phyloP scores from a whole-genome alignment of 495 filamentous ascomycete genomes.

The Aspergillus ellipticus region DNA sequence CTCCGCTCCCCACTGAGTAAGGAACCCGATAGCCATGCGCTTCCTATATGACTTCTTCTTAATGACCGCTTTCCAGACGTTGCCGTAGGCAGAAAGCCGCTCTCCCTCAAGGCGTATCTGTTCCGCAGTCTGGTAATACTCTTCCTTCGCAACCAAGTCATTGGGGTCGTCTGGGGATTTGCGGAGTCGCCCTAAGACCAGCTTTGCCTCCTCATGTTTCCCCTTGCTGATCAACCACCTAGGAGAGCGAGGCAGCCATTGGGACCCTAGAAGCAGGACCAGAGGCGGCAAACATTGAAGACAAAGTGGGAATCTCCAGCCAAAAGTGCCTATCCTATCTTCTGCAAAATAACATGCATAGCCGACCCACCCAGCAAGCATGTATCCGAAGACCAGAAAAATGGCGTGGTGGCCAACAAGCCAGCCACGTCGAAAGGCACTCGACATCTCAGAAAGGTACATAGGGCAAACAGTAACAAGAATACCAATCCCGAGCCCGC shows the following conservation, averaged over 20 bases:
- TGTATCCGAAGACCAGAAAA: constrained; percentile 42
- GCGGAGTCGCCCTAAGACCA: constrained; percentile 30
- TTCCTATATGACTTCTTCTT: constrained; percentile 41
- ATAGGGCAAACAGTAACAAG: constrained; percentile 46
- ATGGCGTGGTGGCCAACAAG: constrained; percentile 38
- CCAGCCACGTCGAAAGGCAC: constrained; percentile 34
- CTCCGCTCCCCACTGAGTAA: constrained; percentile 37
- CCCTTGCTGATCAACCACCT: constrained; percentile 45
- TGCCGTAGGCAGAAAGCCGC: constrained; percentile 24
- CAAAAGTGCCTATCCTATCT: constrained; percentile 29
- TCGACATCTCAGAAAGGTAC: constrained; percentile 39
- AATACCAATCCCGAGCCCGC: constrained; percentile 45
- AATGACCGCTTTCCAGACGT: constrained; percentile 33
- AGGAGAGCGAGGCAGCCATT: constrained; percentile 41
- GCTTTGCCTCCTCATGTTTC: constrained; percentile 32
- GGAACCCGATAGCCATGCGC: constrained; percentile 39
- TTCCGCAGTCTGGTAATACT: constrained; percentile 37
- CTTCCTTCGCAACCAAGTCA: constrained; percentile 31
- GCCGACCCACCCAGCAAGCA: constrained; percentile 41
- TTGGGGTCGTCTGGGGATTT: constrained; percentile 28
- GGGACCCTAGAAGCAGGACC: constrained; percentile 34
- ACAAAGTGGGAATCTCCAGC: constrained; percentile 45
- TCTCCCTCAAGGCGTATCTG: constrained; percentile 36
- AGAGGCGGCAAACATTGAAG: constrained; percentile 40
- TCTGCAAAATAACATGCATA: constrained; percentile 41